phyloP scores from a whole-genome alignment of 805 yeast genomes.

The Crinitomyces ghanaensis region DNA sequence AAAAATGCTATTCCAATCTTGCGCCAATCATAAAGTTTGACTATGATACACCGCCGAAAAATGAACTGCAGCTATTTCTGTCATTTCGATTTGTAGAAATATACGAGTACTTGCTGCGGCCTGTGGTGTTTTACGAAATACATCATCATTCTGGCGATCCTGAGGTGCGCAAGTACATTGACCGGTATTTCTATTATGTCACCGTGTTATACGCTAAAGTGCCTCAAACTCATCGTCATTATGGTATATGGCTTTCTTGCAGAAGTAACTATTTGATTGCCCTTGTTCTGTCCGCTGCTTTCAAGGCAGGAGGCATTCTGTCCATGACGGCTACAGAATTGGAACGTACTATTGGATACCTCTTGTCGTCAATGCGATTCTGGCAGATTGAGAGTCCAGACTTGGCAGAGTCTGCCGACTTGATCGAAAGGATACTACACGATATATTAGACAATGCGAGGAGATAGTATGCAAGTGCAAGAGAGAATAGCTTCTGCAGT shows the following conservation, averaged over 20 bases:
- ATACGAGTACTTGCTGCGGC: slow-evolving; percentile 11
- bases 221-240: slow-evolving; percentile 10
- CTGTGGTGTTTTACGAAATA: slow-evolving; percentile 11
- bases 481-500: no score
- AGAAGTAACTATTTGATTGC: slow-evolving; percentile 8
- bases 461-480: no score
- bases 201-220: slow-evolving; percentile 8
- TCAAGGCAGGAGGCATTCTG: slow-evolving; percentile 9
- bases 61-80: slow-evolving; percentile 8
- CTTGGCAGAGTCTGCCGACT: slow-evolving; percentile 4
- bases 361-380: slow-evolving; percentile 5
- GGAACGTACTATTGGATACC: slow-evolving; percentile 7
- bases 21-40: slow-evolving; percentile 11
- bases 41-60: slow-evolving; percentile 8
- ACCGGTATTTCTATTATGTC: slow-evolving; percentile 10
- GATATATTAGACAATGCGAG: no score
- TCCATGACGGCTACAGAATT: slow-evolving; percentile 6
- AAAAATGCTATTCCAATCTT: slow-evolving; percentile 11
- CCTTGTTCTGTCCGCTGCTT: slow-evolving; percentile 9
- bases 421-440: slow-evolving; percentile 3
- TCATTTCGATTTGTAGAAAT: slow-evolving; percentile 10
- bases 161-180: slow-evolving; percentile 8
- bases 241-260: slow-evolving; percentile 13
- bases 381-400: slow-evolving; percentile 9
- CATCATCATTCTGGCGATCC: slow-evolving; percentile 8